Percentiles rank a stretch among this genome's conserved stretches.
Conservation (phyloP, 2,329 filamentous ascomycete genomes). For the Arthroderma uncinatum region DNA sequence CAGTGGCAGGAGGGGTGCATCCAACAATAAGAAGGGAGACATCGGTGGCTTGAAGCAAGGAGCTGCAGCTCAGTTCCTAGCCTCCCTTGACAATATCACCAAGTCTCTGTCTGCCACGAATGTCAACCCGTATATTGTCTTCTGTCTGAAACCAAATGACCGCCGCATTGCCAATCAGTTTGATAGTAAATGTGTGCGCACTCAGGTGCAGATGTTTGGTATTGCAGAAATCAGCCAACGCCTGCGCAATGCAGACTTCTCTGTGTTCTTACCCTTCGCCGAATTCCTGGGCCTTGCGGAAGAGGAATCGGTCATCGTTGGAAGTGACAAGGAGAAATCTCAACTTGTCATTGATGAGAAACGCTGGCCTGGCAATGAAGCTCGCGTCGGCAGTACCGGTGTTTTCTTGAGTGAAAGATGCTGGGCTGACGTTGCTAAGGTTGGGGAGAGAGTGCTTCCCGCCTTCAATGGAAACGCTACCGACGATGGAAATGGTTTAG, state of each 20-base stretch:
- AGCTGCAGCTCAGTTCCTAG: slow-evolving; percentile 82
- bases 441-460: slow-evolving; percentile 51
- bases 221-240: slow-evolving; percentile 95
- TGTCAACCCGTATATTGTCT: slow-evolving; percentile 90
- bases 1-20: slow-evolving; percentile 11
- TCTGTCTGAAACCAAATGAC: slow-evolving; percentile 96
- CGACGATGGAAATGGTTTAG: slow-evolving; percentile 44
- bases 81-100: slow-evolving; percentile 79
- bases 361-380: slow-evolving; percentile 85
- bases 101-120: slow-evolving; percentile 71
- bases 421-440: slow-evolving; percentile 79
- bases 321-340: slow-evolving; percentile 82
- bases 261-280: slow-evolving; percentile 85
- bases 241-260: slow-evolving; percentile 86
- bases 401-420: slow-evolving; percentile 92
- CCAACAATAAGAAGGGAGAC: slow-evolving; percentile 23
- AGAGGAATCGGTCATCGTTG: slow-evolving; percentile 71
- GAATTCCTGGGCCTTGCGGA: slow-evolving; percentile 89
- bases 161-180: slow-evolving; percentile 96
- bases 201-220: slow-evolving; percentile 87
- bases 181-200: slow-evolving; percentile 94
- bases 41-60: slow-evolving; percentile 52
- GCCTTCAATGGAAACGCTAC: slow-evolving; percentile 49
- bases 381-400: slow-evolving; percentile 78
- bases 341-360: slow-evolving; percentile 86